Evolutionary conservation across 352 stramenopile genomes (phyloP).

Genomic region (Phytophthora pseudosyringae): DNA sequence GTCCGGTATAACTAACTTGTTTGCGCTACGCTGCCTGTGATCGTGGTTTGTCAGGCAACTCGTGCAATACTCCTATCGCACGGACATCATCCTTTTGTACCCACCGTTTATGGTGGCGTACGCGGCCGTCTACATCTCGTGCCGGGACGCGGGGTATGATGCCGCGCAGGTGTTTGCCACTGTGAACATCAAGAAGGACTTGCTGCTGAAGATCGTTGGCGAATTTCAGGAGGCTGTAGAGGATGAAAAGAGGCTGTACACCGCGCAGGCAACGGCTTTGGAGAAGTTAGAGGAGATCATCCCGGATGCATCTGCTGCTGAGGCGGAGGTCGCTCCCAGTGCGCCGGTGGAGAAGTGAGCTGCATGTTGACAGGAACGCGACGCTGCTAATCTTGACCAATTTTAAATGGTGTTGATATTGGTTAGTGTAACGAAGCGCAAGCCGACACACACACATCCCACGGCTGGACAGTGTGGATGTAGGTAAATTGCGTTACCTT

Average conservation of each 20-base stretch:
- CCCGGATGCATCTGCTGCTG: conserved; percentile 56
- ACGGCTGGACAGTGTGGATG: no score
- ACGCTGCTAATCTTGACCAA: no score
- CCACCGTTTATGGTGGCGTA: conserved; percentile 91
- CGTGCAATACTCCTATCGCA: conserved; percentile 89
- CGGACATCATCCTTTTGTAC: conserved; percentile 85
- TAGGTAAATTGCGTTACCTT: no score
- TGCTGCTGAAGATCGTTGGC: conserved; percentile 78
- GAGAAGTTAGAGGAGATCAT: conserved; percentile 86
- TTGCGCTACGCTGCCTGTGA: neutral
- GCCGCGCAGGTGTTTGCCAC: conserved; percentile 73
- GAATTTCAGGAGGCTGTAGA: conserved; percentile 83
- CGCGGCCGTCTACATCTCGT: conserved; percentile 80
- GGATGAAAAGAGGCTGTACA: conserved; percentile 74
- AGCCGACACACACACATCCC: no score
- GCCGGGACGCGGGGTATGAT: conserved; percentile 79
- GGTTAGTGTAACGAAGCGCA: no score
- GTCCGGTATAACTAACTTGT: neutral
- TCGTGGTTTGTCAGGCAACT: conserved; percentile 62
- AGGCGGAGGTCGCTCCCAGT: conserved; percentile 31
- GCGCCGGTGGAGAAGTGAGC: conserved; percentile 43
- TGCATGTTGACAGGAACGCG: neutral
- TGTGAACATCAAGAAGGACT: conserved; percentile 86
- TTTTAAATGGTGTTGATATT: no score
- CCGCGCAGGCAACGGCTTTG: conserved; percentile 62